These are phyloP conservation scores for Rehmannia glutinosa DNA, from an alignment of 257 asterid genomes.

Conservation along the genomic window DNA sequence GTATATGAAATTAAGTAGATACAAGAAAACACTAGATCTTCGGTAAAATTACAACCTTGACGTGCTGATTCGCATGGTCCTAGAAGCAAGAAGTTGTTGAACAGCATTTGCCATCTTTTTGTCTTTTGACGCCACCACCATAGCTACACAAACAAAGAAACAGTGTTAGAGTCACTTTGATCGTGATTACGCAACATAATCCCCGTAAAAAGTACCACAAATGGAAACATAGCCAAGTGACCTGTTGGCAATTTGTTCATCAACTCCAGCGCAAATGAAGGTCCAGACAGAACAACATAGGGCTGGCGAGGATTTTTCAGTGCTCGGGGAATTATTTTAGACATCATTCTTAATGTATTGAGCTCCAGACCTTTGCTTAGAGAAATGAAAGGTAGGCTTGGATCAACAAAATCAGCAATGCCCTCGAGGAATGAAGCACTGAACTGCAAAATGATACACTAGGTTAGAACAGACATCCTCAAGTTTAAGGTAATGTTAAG, in stretches of 20 bases:
- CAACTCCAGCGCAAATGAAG: slow-evolving; percentile 89
- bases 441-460: slow-evolving; percentile 55
- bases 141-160: slow-evolving; percentile 36
- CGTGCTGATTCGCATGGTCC: slow-evolving; percentile 72
- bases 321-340: slow-evolving; percentile 84
- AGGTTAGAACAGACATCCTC: slow-evolving; percentile 12
- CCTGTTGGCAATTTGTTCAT: slow-evolving; percentile 94
- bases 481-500: slow-evolving; percentile 8
- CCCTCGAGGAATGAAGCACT: slow-evolving; percentile 84
- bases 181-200: slow-evolving; percentile 7
- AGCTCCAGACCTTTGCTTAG: slow-evolving; percentile 97
- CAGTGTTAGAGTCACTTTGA: too few species aligned
- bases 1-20: not conserved
- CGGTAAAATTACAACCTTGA: slow-evolving; percentile 53
- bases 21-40: not conserved
- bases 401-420: slow-evolving; percentile 72
- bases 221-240: slow-evolving; percentile 23
- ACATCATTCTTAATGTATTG: slow-evolving; percentile 77
- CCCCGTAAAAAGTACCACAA: slow-evolving; percentile 7
- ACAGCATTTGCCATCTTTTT: slow-evolving; percentile 77
- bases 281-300: slow-evolving; percentile 79
- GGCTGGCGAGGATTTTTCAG: slow-evolving; percentile 89
- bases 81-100: slow-evolving; percentile 87
- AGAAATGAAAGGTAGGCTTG: slow-evolving; percentile 84
- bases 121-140: slow-evolving; percentile 95